Percentiles rank a stretch among this genome's conserved stretches.
Evolutionary conservation across 306 rosid species (phyloP).

Genomic region (Trifolium subterraneum): DNA sequence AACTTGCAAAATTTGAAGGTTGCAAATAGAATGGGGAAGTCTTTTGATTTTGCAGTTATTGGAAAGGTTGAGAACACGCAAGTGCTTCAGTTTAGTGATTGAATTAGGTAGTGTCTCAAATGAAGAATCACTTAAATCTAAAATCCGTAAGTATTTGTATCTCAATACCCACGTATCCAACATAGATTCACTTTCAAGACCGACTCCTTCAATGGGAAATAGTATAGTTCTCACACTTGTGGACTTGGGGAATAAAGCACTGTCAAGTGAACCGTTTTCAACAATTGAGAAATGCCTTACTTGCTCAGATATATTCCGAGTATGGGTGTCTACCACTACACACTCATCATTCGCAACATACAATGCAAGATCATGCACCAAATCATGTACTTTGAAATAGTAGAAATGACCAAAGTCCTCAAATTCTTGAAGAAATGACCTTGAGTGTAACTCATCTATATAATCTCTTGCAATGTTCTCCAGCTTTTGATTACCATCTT

Average conservation of each 20-base stretch:
- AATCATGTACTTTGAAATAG: conserved; percentile 38
- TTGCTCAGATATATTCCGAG: not conserved
- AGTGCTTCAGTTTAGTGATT: conserved; percentile 18
- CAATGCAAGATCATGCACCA: conserved; percentile 44
- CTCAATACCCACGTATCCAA: not conserved
- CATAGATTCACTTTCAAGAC: not conserved
- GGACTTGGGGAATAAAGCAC: not conserved
- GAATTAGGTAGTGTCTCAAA: conserved; percentile 5
- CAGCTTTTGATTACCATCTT: not conserved
- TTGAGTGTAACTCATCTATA: conserved; percentile 15
- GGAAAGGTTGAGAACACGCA: not conserved
- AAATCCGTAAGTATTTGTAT: not conserved
- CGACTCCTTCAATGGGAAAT: not conserved
- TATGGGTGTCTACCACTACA: not conserved
- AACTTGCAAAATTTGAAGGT: conserved; percentile 23
- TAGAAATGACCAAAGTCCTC: not conserved
- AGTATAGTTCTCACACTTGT: not conserved
- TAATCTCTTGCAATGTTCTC: not conserved
- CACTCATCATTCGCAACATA: conserved; percentile 33
- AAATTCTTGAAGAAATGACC: conserved; percentile 29
- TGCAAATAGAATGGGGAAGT: conserved; percentile 11
- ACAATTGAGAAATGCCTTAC: conserved; percentile 23
- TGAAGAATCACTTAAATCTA: conserved; percentile 23
- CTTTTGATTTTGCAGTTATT: conserved; percentile 10
- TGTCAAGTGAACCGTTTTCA: not conserved